Evolutionary conservation across 2,329 filamentous ascomycete species (phyloP).

Genomic region (Mariannaea sp.): DNA sequence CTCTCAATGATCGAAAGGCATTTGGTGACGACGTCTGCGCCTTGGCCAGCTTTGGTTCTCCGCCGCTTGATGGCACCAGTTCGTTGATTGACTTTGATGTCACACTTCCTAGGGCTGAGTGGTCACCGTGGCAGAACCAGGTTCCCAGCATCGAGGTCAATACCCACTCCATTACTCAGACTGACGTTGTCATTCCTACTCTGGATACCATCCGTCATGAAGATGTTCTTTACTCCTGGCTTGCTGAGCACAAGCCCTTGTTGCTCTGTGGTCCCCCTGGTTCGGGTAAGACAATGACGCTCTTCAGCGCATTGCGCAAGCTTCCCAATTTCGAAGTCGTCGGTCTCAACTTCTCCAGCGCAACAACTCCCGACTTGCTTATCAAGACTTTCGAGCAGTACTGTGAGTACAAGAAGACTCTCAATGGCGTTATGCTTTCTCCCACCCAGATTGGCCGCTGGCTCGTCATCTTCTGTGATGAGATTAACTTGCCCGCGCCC

Average conservation of each 20-base stretch:
- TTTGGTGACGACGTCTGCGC: conserved; percentile 87
- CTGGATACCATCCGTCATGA: conserved; percentile 97
- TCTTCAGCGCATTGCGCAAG: conserved; percentile 96
- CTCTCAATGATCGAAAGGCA: conserved; percentile 80
- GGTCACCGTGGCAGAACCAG: conserved; percentile 92
- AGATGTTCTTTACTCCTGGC: conserved; percentile 99
- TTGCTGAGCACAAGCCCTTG: conserved; percentile 97
- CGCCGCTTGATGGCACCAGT: conserved; percentile 74
- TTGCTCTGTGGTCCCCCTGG: conserved; percentile 95
- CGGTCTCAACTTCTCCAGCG: conserved; percentile 98
- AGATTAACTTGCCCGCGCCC: conserved; percentile 97
- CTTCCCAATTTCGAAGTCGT: conserved; percentile 99
- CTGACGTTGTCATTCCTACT: conserved; percentile 97
- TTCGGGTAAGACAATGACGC: conserved; percentile 99
- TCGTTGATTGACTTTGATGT: conserved; percentile 98
- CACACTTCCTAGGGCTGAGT: conserved; percentile 82
- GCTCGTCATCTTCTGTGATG: conserved; percentile 98
- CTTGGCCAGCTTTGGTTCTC: conserved; percentile 84
- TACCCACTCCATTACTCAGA: conserved; percentile 96
- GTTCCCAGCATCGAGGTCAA: conserved; percentile 96
- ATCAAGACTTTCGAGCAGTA: conserved; percentile 99
- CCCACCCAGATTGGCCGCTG: conserved; percentile 96
- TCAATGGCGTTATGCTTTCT: conserved; percentile 93
- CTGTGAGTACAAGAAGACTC: conserved; percentile 98
- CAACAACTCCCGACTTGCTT: conserved; percentile 94